phyloP scores from a whole-genome alignment of 345 rosid genomes.

The Durio zibethinus region DNA sequence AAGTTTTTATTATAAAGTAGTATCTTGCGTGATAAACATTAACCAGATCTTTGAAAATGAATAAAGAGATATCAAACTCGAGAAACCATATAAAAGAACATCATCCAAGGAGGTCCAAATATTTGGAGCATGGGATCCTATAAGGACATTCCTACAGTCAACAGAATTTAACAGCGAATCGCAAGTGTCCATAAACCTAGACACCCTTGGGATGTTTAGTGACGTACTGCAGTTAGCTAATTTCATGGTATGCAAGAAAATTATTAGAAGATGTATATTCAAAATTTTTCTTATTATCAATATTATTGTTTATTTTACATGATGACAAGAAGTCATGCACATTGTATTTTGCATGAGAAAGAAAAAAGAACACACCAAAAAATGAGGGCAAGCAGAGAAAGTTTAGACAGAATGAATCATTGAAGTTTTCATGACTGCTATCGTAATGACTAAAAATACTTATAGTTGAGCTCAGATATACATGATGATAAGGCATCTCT shows the following conservation, averaged over 20 bases:
- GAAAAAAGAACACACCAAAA: background rate
- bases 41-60: background rate
- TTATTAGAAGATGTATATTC: background rate
- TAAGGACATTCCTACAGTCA: background rate
- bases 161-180: background rate
- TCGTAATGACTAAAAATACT: conserved; percentile 19
- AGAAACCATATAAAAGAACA: background rate
- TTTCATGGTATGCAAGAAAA: background rate
- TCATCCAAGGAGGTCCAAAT: background rate
- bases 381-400: background rate
- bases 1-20: too few relatives aligned
- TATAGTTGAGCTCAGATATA: conserved; percentile 43
- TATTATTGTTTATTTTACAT: conserved; percentile 3
- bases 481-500: conserved; percentile 56
- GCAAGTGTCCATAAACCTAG: too few relatives aligned
- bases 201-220: background rate
- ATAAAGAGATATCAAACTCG: background rate
- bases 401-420: background rate
- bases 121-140: background rate
- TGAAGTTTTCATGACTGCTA: background rate
- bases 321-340: background rate
- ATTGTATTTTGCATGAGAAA: background rate
- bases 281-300: background rate
- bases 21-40: background rate
- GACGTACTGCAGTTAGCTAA: background rate